phyloP scores from a whole-genome alignment of 2,329 filamentous ascomycete genomes.

The Cytospora piceae region DNA sequence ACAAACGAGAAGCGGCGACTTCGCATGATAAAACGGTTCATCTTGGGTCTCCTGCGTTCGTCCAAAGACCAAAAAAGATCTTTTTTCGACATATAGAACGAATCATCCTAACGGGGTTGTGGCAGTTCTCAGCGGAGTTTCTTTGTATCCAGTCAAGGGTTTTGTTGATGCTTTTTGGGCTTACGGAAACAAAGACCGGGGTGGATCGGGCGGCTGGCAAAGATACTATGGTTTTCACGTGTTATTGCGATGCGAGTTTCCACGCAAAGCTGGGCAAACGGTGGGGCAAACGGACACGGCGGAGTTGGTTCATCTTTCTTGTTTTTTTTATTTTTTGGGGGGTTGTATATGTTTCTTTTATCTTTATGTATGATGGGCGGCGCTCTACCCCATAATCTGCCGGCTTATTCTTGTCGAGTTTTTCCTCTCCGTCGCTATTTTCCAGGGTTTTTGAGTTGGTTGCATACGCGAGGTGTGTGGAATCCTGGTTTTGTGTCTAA shows the following conservation, averaged over 20 bases:
- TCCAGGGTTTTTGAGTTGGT: conserved; percentile 28
- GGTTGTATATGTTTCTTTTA: conserved; percentile 29
- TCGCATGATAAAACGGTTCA: conserved; percentile 50
- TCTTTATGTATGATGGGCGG: conserved; percentile 29
- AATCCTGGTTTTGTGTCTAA: conserved; percentile 29
- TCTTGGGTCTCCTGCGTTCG: conserved; percentile 54
- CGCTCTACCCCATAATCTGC: conserved; percentile 30
- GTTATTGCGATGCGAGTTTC: conserved; percentile 27
- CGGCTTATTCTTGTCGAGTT: conserved; percentile 29
- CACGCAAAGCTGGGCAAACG: conserved; percentile 27
- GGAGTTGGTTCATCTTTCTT: conserved; percentile 29
- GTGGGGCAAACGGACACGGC: conserved; percentile 27
- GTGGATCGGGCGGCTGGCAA: conserved; percentile 30
- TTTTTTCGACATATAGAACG: conserved; percentile 55
- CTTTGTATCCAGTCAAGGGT: conserved; percentile 42
- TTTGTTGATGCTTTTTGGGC: conserved; percentile 30
- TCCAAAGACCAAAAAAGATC: conserved; percentile 49
- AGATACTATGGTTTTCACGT: conserved; percentile 27
- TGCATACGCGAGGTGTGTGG: conserved; percentile 28
- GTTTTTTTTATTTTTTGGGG: conserved; percentile 12
- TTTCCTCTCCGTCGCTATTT: conserved; percentile 25
- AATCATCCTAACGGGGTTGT: conserved; percentile 42
- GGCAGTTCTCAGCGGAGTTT: conserved; percentile 36
- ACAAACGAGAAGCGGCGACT: conserved; percentile 43
- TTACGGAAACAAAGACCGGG: conserved; percentile 30